Evolutionary conservation across 306 rosid species (phyloP), one percentile per base, ranked within the genome.

Genomic region (Vigna hirtella): DNA sequence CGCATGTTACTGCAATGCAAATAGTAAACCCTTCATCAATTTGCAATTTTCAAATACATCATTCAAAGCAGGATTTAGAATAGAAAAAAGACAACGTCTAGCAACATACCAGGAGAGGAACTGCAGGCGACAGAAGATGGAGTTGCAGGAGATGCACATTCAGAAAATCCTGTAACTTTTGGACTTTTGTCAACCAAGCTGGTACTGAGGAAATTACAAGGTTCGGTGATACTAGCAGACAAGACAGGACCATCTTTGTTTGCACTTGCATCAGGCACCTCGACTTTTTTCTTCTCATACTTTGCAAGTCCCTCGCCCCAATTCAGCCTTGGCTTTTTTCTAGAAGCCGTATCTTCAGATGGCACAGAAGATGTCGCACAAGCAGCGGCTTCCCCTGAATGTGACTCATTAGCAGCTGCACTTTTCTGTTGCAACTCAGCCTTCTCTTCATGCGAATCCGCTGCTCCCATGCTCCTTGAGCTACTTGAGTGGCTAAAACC

Each of bases 251-350:
- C 94, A 74, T 91, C 93, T 77, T 89, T 96, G 72, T 76, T 80
- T 56, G 84, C 66, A 38, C 67, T 69, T n/a, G 72, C 76, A 72
- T 91, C 98, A 73, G 98, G 97, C 18, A 70, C 94, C 40, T 92
- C 98, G n/a, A 92, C 90, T 82, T 86, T 93, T 83, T 93, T 88
- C 80, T 91, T 96, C 92, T 96, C 99, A 61, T 90, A 96, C 91
- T 93, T 96, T 14, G 99, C 98, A 64, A 96, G 87, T 17, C 99
- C 99, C 78, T 96, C 99, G 1, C 99, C 99, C 99, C 99, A 96
- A 49, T 89, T 89, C 70, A 96, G 87, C 78, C 99, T 88, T 7
- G 96, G 92, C 84, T 96, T 96, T 90, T 96, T 96, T 81, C 93
- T 85, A 18, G 98, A 96, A 70, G 79, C 53, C 1, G 87, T 72